phyloP scores from a whole-genome alignment of 805 yeast species.

The Lipomyces sp. region DNA sequence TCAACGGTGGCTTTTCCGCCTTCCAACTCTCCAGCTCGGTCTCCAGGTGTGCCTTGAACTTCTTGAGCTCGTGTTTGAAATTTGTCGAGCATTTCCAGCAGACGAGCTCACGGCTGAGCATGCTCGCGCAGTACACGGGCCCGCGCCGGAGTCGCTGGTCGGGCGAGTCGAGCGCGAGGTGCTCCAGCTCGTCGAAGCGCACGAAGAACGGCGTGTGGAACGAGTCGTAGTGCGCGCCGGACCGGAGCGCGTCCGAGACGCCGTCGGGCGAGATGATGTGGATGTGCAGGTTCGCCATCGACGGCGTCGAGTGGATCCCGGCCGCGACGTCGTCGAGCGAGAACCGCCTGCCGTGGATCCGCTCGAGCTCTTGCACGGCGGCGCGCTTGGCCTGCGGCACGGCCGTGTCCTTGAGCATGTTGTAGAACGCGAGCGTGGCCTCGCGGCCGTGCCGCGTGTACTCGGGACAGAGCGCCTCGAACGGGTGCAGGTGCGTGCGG shows the following conservation, averaged over 20 bases:
- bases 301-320: constrained; percentile 72
- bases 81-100: constrained; percentile 46
- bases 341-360: constrained; percentile 16
- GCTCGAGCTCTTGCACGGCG: constrained; percentile 30
- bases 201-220: constrained; percentile 67
- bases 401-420: constrained; percentile 36
- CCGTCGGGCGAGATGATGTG: constrained; percentile 71
- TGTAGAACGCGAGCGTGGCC: constrained; percentile 33
- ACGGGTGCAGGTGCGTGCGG: constrained; percentile 51
- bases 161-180: constrained; percentile 28
- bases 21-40: constrained; percentile 33
- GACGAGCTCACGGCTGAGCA: constrained; percentile 42
- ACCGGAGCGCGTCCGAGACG: constrained; percentile 52
- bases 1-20: not conserved
- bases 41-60: constrained; percentile 44
- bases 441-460: not conserved
- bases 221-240: constrained; percentile 65
- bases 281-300: constrained; percentile 64
- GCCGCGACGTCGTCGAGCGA: constrained; percentile 40
- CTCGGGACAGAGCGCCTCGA: constrained; percentile 45
- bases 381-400: constrained; percentile 41
- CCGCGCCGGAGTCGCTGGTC: constrained; percentile 42
- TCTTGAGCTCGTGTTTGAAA: constrained; percentile 44
- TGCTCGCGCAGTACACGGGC: constrained; percentile 41
- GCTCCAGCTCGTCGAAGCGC: constrained; percentile 49